Evolutionary conservation across 306 rosid species (phyloP), one percentile per base, ranked within the genome.

Genomic region (Hippophae rhamnoides): DNA sequence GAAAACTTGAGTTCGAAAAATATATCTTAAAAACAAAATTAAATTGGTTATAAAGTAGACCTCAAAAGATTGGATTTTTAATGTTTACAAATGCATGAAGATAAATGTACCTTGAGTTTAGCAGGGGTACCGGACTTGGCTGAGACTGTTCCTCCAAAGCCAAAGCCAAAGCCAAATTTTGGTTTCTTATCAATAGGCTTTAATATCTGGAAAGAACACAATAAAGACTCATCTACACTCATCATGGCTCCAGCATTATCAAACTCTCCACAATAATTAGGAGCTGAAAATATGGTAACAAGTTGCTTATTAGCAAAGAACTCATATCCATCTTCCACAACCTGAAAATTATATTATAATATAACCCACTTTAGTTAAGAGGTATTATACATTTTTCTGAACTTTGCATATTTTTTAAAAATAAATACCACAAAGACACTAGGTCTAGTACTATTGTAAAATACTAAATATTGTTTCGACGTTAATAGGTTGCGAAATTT

Each of bases 241-340:
- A 87, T 90, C 87, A 90, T 83, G 55, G 92, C 92, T 66, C 95
- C 95, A 8, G 87, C 96, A 68, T 90, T 90, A 73, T 87, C 88
- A 69, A 87, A 90, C 71, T 87, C 96, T 12, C 94, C 96, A 69
- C 98, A 90, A 65, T 87, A 90, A 64, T 90, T 90, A 13, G 96
- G 98, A 1, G 98, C 98, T 0, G 96, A 87, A 67, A 90, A 92
- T 44, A 87, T 68, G 10, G 98, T 92, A 3, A 92, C 95, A 10
- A 92, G 92, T 67, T 76, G 74, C 65, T 86, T 78, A 43, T 83
- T 65, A 23, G 89, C 92, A 55, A 90, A 90, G 82, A 87, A 90
- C 69, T 90, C 95, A 67, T 90, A 90, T 55, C 98, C 96, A 51
- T 90, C 96, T 78, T 87, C 89, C 63, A 87, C 89, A 45, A 87